Evolutionary conservation across 768 basidiomycete genomes (phyloP), one percentile per base, ranked within the genome.

Genomic region (Lyophyllum shimeji): DNA sequence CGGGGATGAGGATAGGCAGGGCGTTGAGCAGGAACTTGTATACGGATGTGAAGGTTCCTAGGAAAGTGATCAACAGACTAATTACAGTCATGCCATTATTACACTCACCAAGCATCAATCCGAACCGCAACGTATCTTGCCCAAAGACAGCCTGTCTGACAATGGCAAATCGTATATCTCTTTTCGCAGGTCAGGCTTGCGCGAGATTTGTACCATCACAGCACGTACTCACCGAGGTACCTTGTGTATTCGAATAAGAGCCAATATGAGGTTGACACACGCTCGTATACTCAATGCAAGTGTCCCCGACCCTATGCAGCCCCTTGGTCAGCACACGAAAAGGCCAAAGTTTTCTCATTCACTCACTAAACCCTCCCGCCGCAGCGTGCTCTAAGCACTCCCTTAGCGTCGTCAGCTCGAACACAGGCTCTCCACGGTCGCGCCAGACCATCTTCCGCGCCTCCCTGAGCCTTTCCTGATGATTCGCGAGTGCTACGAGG

Each of bases 71-170:
- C 15, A 37, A 9, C 15, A 25, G 24, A 50, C 34, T 37, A 48
- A 34, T 39, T 37, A 43, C 20, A 12, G 27, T 25, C 17, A 18
- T 5, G 7, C 29, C 23, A 59, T 46, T 20, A 21, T 46, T 40
- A 7, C 53, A 31, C 69, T 24, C 58, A 86, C 92, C 93, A 34
- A 98, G 76, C 93, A 95, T 95, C 0, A 87, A 84, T 3, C 87
- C 91, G 60, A 96, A 95, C 18, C 95, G 77, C 65, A 89, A 81
- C 0, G 91, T 86, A 65, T 97, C 95, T 40, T 75, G 59, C 0
- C 94, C 94, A 61, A 97, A 90, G 43, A 96, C 75, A 0, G 93
- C 95, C 73, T 83, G 89, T 3, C 88, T 82, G 48, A 97, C 77
- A 21, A 94, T 68, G 3, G 82, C 70, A 7, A 89, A 71, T 9